Percentiles rank a stretch among this genome's conserved stretches.
Evolutionary conservation across 1,284 basidiomycete genomes (phyloP).

Genomic region (Thecaphora thlaspeos): DNA sequence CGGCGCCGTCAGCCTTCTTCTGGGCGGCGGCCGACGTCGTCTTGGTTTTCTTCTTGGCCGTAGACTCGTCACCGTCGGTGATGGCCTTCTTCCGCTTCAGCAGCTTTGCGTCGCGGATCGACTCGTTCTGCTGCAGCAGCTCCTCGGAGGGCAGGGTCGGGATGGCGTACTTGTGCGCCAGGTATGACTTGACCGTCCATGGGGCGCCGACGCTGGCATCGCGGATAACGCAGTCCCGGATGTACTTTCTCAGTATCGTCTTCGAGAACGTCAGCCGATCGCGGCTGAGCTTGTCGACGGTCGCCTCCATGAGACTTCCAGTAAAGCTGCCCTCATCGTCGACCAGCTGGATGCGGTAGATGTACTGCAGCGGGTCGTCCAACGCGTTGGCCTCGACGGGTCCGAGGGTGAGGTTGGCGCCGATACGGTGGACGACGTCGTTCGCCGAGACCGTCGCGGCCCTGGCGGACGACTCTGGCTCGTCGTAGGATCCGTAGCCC

Average conservation of each 20-base stretch:
- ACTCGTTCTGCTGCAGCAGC: slow-evolving; percentile 74
- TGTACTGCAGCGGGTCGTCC: slow-evolving; percentile 80
- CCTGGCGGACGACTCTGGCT: background rate
- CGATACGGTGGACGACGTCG: slow-evolving; percentile 65
- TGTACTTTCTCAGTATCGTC: slow-evolving; percentile 90
- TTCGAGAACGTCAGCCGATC: slow-evolving; percentile 94
- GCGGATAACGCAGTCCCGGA: slow-evolving; percentile 87
- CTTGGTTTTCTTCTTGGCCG: slow-evolving; percentile 71
- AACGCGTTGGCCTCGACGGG: slow-evolving; percentile 69
- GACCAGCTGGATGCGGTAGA: slow-evolving; percentile 81
- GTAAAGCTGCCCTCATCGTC: slow-evolving; percentile 59
- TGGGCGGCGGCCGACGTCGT: slow-evolving; percentile 56
- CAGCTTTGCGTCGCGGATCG: slow-evolving; percentile 72
- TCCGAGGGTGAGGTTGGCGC: slow-evolving; percentile 74
- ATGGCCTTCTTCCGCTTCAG: slow-evolving; percentile 63
- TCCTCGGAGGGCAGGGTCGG: slow-evolving; percentile 80
- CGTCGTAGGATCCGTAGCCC: too few species aligned
- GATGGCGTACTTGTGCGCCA: slow-evolving; percentile 80
- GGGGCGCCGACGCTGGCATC: slow-evolving; percentile 87
- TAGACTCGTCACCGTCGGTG: slow-evolving; percentile 77
- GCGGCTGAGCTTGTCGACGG: slow-evolving; percentile 71
- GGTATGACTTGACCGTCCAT: slow-evolving; percentile 84
- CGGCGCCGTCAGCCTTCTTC: slow-evolving; percentile 20
- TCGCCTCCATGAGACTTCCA: slow-evolving; percentile 76
- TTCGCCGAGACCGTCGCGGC: background rate